These are phyloP conservation scores for Closterium sp. DNA, from an alignment of 139 green algal genomes.

Conservation along the genomic window DNA sequence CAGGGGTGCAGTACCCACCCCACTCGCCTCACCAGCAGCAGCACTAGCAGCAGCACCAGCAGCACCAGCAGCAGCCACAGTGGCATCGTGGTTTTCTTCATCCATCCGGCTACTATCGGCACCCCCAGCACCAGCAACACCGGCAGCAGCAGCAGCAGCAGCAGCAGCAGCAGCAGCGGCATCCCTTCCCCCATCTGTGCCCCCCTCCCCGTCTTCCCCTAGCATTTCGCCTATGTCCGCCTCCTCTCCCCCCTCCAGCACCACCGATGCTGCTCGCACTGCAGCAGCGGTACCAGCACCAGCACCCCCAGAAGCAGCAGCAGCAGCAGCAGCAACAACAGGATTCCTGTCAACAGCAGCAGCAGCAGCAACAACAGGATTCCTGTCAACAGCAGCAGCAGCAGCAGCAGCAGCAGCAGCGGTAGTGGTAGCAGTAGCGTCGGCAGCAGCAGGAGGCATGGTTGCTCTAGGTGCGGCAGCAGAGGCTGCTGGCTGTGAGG, in stretches of 20 bases:
- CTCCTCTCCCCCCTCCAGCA: neutral
- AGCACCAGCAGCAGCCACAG: neutral
- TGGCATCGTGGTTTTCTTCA: too few species aligned
- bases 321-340: neutral
- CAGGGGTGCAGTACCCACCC: too few species aligned
- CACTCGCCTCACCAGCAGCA: too few species aligned
- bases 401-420: neutral
- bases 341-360: neutral
- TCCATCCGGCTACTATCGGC: too few species aligned
- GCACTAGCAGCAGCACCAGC: neutral
- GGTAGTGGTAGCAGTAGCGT: neutral
- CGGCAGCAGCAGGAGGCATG: neutral
- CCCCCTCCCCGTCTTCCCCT: neutral
- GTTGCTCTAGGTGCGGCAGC: neutral
- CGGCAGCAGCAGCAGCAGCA: too few species aligned
- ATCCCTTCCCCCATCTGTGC: neutral
- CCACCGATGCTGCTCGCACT: neutral
- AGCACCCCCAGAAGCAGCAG: neutral
- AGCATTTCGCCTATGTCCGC: neutral
- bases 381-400: neutral
- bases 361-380: neutral
- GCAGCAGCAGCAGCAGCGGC: neutral
- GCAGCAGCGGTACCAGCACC: too few species aligned
- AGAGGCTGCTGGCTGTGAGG: neutral
- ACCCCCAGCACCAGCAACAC: too few species aligned